Evolutionary conservation across 208 protist species (phyloP), one percentile per base, ranked within the genome.

Genomic region (Wallacemonas sp.): DNA sequence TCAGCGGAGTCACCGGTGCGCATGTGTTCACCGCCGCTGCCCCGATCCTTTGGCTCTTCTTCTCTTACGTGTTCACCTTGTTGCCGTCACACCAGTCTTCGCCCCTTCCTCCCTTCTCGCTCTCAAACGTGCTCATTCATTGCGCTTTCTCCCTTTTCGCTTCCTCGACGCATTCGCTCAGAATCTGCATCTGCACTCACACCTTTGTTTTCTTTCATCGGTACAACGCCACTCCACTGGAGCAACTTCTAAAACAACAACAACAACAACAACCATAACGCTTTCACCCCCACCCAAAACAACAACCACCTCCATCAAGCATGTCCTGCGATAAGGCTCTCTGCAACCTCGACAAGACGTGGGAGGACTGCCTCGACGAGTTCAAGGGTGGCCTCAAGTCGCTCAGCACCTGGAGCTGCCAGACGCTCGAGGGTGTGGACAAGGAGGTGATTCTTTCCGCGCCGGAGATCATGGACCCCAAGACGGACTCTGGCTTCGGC

Each of bases 401-500:
- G 1, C 45, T 49, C 5, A 48, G 50, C 28, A 79, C 75, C 1
- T 94, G 88, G 88, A 79, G 74, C 50, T 94, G 84, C 72, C 49
- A 74, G 61, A 82, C 79, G 48, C 52, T 83, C 49, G 77, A 72
- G 0, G 84, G 79, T 42, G 74, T 89, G 3, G 77, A 94, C 63
- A 82, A 83, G 71, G 89, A 94, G 70, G 66, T 82, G 48, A 86
- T 94, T 48, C 77, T 94, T 3, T 87, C 84, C 1, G 85, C 89
- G 0, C 85, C 86, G 7, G 89, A 94, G 74, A 79, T 94, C 46
- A 92, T 94, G 89, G 89, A 94, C 69, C 73, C 86, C 57, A 91
- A 94, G 77, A 94, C 89, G 57, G 89, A 94, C 71, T 77, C 85
- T 12, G 82, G 86, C 54, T 89, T 82, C 52, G 81, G 81, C 54